Evolutionary conservation across 805 yeast species (phyloP).

Genomic region (Candida anglica): DNA sequence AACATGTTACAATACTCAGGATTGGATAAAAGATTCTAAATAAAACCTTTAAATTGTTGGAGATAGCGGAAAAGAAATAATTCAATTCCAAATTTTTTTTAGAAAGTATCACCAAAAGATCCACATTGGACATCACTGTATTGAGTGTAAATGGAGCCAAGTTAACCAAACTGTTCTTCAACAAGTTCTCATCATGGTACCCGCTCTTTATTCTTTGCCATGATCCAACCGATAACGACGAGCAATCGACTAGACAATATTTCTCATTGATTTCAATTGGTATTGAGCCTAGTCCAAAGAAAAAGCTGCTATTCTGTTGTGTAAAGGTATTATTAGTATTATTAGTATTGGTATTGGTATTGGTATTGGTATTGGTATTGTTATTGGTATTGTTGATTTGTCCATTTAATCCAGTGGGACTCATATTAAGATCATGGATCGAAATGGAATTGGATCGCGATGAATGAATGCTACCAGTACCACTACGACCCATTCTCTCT

Average conservation of each 20-base stretch:
- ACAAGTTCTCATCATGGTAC: conserved; percentile 32
- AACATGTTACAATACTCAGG: conserved; percentile 53
- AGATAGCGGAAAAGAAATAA: conserved; percentile 73
- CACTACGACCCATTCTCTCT: conserved; percentile 42
- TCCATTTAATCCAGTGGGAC: not conserved
- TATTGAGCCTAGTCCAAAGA: conserved; percentile 5
- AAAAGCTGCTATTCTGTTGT: not conserved
- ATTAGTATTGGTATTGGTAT: conserved; percentile 3
- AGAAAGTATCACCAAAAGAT: conserved; percentile 65
- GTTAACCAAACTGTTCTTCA: conserved; percentile 49
- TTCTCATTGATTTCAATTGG: conserved; percentile 60
- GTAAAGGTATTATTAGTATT: not conserved
- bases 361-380: not conserved
- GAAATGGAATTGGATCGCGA: conserved; percentile 7
- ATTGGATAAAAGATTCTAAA: conserved; percentile 73
- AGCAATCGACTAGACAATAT: conserved; percentile 65
- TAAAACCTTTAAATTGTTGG: conserved; percentile 61
- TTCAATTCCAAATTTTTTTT: conserved; percentile 69
- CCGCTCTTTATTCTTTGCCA: conserved; percentile 81
- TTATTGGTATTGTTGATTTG: not conserved
- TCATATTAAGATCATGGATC: not conserved
- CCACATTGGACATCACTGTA: conserved; percentile 63
- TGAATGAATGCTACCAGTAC: conserved; percentile 10
- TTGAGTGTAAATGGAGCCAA: conserved; percentile 65
- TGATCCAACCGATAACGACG: conserved; percentile 67